Conservation (phyloP, 331 rosid genomes). For the Malus hybrid region DNA sequence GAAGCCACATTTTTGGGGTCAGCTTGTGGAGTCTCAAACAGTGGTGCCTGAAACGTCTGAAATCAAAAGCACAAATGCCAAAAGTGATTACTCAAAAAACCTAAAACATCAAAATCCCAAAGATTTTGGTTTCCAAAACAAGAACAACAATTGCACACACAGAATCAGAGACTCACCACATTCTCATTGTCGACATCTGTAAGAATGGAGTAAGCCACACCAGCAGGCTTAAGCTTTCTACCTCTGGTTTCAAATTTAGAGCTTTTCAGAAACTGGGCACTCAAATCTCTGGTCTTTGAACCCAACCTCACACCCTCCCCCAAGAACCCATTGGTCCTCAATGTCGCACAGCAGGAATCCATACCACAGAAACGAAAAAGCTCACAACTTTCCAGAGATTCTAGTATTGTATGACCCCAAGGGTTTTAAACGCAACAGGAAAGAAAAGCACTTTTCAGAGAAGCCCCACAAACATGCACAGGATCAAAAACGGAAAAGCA, state of each 20-base stretch:
- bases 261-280: conserved; percentile 20
- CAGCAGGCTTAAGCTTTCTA: conserved; percentile 27
- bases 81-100: not conserved
- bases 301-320: conserved; percentile 49
- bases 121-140: not conserved
- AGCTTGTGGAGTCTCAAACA: conserved; percentile 40
- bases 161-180: conserved; percentile 22
- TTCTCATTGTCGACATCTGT: conserved; percentile 41
- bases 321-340: conserved; percentile 42
- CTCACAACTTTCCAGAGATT: not conserved
- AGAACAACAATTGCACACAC: not conserved
- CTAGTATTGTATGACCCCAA: not conserved
- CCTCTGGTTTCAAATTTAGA: conserved; percentile 15
- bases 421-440: not conserved
- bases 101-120: conserved; percentile 1
- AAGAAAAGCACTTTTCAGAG: not conserved
- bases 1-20: conserved; percentile 86
- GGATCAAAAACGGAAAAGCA: not conserved
- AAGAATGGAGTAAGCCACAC: conserved; percentile 36
- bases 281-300: conserved; percentile 20
- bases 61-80: conserved; percentile 14
- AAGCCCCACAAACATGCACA: not conserved
- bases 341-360: conserved; percentile 43
- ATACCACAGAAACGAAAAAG: conserved; percentile 15
- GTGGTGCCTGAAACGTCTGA: conserved; percentile 39